These are phyloP conservation scores for Rhodotorula babjevae DNA, from an alignment of 768 basidiomycete species.

Conservation along the genomic window DNA sequence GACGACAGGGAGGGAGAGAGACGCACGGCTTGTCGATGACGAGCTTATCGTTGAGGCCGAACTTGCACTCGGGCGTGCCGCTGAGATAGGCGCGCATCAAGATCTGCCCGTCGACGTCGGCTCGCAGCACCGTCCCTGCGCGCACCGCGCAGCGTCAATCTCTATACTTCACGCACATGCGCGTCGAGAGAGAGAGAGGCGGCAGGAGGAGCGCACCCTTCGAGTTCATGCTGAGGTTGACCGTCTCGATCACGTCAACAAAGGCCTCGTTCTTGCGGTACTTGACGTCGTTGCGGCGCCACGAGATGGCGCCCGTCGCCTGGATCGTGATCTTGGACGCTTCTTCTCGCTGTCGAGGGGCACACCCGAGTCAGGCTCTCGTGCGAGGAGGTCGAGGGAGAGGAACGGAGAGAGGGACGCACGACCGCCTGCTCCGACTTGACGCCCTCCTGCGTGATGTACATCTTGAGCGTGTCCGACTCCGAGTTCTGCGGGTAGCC, in stretches of 20 bases:
- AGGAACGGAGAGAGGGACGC: conserved; percentile 43
- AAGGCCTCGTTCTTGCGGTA: conserved; percentile 99
- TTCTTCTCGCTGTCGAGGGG: conserved; percentile 64
- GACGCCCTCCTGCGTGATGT: conserved; percentile 96
- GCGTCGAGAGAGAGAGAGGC: neutral
- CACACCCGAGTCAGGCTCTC: neutral
- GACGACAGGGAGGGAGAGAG: conserved; percentile 13
- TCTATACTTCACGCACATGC: neutral
- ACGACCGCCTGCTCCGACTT: conserved; percentile 80
- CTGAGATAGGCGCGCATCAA: conserved; percentile 96
- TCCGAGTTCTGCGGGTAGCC: conserved; percentile 99
- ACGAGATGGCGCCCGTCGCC: conserved; percentile 93
- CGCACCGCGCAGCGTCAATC: neutral
- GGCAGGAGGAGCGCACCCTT: conserved; percentile 78
- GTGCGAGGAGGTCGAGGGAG: neutral
- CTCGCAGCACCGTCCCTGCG: conserved; percentile 84
- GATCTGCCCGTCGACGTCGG: conserved; percentile 96
- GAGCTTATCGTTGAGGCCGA: conserved; percentile 95
- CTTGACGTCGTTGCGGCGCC: conserved; percentile 91
- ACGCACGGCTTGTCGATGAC: conserved; percentile 71
- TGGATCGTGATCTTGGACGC: conserved; percentile 95
- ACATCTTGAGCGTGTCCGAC: conserved; percentile 92
- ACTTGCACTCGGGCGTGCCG: conserved; percentile 97
- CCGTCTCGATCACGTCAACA: conserved; percentile 96
- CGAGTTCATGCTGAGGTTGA: conserved; percentile 94